These are phyloP conservation scores for Lachancea waltii DNA, from an alignment of 805 yeast species.

Conservation along the genomic window DNA sequence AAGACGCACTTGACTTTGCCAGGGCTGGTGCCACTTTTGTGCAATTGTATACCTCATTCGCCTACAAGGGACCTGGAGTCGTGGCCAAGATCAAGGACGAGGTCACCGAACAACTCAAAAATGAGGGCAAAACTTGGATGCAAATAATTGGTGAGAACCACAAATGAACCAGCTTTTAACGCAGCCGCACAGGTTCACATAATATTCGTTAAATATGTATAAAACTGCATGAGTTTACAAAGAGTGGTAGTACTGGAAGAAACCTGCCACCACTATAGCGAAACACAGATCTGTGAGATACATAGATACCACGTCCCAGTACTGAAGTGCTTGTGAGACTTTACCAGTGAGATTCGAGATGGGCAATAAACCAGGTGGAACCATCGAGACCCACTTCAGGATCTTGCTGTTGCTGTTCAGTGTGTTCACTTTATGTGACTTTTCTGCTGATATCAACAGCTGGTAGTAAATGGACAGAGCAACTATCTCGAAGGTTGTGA, in stretches of 20 bases:
- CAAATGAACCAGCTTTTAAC: conserved; percentile 15
- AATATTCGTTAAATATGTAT: not conserved
- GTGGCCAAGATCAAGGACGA: conserved; percentile 56
- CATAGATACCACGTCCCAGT: conserved; percentile 32
- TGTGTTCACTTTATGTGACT: conserved; percentile 21
- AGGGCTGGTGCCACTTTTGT: conserved; percentile 91
- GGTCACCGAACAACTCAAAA: conserved; percentile 50
- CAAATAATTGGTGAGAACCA: conserved; percentile 65
- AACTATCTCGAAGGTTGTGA: conserved; percentile 31
- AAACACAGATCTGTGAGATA: conserved; percentile 31
- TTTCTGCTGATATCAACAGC: conserved; percentile 23
- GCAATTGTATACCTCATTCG: conserved; percentile 83
- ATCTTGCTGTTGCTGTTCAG: conserved; percentile 26
- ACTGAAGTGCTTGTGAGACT: conserved; percentile 22
- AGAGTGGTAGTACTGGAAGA: conserved; percentile 18
- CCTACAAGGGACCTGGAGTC: conserved; percentile 87
- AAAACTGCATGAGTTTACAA: conserved; percentile 1
- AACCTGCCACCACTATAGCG: conserved; percentile 27
- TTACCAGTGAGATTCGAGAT: conserved; percentile 26
- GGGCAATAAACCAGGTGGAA: conserved; percentile 33
- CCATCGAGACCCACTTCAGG: conserved; percentile 24
- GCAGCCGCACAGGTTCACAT: not conserved
- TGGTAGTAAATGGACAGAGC: conserved; percentile 31
- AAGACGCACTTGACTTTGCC: conserved; percentile 87
- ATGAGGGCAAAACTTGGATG: conserved; percentile 79